Percentiles rank a stretch among this genome's conserved stretches.
Evolutionary conservation across 108 stramenopile species (phyloP).

Genomic region (Cyclotella baltica): DNA sequence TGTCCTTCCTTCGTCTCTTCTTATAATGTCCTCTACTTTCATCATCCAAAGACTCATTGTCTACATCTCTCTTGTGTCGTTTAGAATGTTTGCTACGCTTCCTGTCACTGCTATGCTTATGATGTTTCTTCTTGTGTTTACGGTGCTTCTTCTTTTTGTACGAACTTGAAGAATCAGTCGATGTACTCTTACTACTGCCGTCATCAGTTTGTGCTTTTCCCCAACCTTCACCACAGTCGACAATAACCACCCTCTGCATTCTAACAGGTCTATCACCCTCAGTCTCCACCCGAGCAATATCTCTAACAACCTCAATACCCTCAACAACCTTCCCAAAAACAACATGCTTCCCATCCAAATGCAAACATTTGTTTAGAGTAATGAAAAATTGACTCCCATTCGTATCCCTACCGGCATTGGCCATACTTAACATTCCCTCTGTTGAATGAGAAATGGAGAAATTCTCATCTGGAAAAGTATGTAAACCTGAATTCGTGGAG

Average conservation of each 20-base stretch:
- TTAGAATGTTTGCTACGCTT: slow-evolving; percentile 21
- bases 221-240: slow-evolving; percentile 75
- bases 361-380: slow-evolving; percentile 64
- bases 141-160: neutral
- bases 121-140: slow-evolving; percentile 10
- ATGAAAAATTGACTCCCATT: slow-evolving; percentile 91
- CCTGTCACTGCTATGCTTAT: slow-evolving; percentile 13
- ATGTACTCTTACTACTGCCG: neutral
- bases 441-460: slow-evolving; percentile 67
- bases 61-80: slow-evolving; percentile 15
- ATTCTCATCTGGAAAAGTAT: slow-evolving; percentile 74
- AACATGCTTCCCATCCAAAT: slow-evolving; percentile 87
- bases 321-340: slow-evolving; percentile 79
- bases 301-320: slow-evolving; percentile 75
- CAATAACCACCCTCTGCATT: slow-evolving; percentile 74
- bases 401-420: slow-evolving; percentile 84
- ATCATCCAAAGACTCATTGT: slow-evolving; percentile 9
- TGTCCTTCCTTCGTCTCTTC: neutral
- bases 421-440: slow-evolving; percentile 83
- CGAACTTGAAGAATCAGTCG: neutral
- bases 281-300: slow-evolving; percentile 69
- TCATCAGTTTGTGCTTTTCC: neutral
- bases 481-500: slow-evolving; percentile 65
- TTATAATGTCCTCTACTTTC: neutral
- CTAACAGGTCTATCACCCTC: slow-evolving; percentile 63